These are phyloP conservation scores for Marasmius oreades DNA, from an alignment of 1,284 basidiomycete species.

Conservation along the genomic window DNA sequence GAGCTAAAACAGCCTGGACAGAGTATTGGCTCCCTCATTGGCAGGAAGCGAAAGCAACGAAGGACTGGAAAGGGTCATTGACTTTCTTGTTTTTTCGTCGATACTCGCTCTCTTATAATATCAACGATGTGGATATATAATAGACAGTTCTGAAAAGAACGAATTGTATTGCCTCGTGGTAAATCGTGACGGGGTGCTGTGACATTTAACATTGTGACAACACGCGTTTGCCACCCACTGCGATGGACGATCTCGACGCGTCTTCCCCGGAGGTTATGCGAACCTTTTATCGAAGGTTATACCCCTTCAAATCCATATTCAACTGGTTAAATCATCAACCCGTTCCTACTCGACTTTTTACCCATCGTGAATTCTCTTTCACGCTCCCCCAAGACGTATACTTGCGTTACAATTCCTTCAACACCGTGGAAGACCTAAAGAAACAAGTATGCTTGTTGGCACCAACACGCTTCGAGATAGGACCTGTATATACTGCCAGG, in stretches of 20 bases:
- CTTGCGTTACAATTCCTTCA: conserved; percentile 93
- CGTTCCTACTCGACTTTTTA: conserved; percentile 71
- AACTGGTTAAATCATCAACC: conserved; percentile 95
- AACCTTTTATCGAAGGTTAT: conserved; percentile 88
- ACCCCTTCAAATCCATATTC: conserved; percentile 93
- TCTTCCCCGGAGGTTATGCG: conserved; percentile 62
- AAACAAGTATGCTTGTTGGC: conserved; percentile 82
- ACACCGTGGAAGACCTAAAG: conserved; percentile 85
- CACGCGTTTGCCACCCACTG: conserved; percentile 8
- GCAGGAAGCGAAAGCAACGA: conserved; percentile 48
- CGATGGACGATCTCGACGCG: conserved; percentile 14
- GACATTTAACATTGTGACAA: neutral
- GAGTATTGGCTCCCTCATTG: conserved; percentile 46
- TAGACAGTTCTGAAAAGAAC: too few relatives aligned
- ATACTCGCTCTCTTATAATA: too few relatives aligned
- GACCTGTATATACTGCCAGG: conserved; percentile 87
- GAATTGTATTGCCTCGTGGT: neutral
- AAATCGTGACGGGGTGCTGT: neutral
- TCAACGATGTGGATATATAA: too few relatives aligned
- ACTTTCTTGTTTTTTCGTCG: neutral
- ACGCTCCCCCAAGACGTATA: conserved; percentile 92
- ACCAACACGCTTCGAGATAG: conserved; percentile 95
- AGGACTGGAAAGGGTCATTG: conserved; percentile 33
- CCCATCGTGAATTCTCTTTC: conserved; percentile 96
- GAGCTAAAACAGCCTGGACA: conserved; percentile 26